Percentiles rank a stretch among this genome's conserved stretches.
Conservation (phyloP, 208 protist species). For the Crithidia bombi region DNA sequence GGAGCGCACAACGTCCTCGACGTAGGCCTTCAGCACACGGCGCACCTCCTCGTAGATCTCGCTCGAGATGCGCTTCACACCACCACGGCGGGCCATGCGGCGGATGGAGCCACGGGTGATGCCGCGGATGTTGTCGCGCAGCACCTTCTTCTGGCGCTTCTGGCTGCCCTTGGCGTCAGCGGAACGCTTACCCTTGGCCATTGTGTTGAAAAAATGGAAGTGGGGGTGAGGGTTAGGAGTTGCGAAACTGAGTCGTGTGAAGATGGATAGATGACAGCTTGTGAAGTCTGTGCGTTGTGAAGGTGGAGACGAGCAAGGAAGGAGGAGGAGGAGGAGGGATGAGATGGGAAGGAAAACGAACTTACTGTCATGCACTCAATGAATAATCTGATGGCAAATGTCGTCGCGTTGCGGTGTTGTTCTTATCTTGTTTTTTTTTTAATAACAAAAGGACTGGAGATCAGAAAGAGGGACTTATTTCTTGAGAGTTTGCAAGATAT, state of each 20-base stretch:
- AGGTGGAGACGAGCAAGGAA: neutral
- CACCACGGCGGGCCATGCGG: slow-evolving; percentile 91
- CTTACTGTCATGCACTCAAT: neutral
- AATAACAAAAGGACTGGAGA: too few relatives aligned
- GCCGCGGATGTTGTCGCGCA: slow-evolving; percentile 87
- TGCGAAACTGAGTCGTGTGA: neutral
- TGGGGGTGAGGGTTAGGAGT: neutral
- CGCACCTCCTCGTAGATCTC: slow-evolving; percentile 76
- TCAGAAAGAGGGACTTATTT: too few relatives aligned
- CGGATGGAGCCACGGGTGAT: slow-evolving; percentile 89
- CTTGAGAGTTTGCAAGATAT: too few relatives aligned
- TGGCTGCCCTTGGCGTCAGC: slow-evolving; percentile 69
- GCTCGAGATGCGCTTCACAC: slow-evolving; percentile 90
- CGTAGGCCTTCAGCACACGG: slow-evolving; percentile 82
- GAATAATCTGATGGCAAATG: neutral
- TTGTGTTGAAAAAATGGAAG: neutral
- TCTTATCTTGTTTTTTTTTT: too few relatives aligned
- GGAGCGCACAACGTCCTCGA: slow-evolving; percentile 84
- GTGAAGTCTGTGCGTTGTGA: neutral
- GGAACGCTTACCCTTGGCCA: slow-evolving; percentile 83
- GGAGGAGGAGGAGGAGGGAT: neutral
- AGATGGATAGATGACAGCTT: neutral
- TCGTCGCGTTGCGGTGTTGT: too few relatives aligned
- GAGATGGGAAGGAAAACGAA: neutral
- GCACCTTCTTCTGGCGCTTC: slow-evolving; percentile 88